Evolutionary conservation across 75 land plant species (phyloP).

Genomic region (Cryptomeria japonica): DNA sequence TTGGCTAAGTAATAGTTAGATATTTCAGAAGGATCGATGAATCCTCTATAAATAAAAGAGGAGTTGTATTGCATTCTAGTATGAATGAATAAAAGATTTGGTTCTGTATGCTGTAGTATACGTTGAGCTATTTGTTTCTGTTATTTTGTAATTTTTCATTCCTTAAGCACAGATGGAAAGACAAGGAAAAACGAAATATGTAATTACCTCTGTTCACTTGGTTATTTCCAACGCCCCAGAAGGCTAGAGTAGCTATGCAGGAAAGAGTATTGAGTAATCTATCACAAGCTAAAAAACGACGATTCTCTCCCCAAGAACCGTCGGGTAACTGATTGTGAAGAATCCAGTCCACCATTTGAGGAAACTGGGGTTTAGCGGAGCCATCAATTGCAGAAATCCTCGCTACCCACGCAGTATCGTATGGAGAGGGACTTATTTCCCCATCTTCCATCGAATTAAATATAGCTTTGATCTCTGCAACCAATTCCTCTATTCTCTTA

Average conservation of each 20-base stretch:
- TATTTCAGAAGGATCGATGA: too few species aligned
- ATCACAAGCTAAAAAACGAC: conserved; percentile 25
- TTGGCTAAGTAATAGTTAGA: too few species aligned
- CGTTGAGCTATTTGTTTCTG: too few species aligned
- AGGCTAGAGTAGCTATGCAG: conserved; percentile 25
- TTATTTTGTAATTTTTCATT: too few species aligned
- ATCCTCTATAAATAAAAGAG: too few species aligned
- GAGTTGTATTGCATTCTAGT: too few species aligned
- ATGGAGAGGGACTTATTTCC: conserved; percentile 64
- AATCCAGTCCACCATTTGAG: conserved; percentile 35
- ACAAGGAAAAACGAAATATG: too few species aligned
- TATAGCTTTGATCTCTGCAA: conserved; percentile 34
- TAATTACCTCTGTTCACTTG: background rate
- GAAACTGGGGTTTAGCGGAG: conserved; percentile 25
- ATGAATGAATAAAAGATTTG: too few species aligned
- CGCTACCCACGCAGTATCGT: conserved; percentile 90
- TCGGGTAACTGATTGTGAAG: conserved; percentile 33
- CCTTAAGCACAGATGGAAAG: too few species aligned
- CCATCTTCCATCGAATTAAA: conserved; percentile 60
- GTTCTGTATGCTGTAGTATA: too few species aligned
- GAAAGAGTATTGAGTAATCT: conserved; percentile 32
- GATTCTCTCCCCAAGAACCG: conserved; percentile 40
- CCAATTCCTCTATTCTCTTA: conserved; percentile 15
- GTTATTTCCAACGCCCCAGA: background rate
- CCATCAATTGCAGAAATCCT: conserved; percentile 23